phyloP scores from a whole-genome alignment of 2,329 filamentous ascomycete genomes.

The Coniochaeta sp. region DNA sequence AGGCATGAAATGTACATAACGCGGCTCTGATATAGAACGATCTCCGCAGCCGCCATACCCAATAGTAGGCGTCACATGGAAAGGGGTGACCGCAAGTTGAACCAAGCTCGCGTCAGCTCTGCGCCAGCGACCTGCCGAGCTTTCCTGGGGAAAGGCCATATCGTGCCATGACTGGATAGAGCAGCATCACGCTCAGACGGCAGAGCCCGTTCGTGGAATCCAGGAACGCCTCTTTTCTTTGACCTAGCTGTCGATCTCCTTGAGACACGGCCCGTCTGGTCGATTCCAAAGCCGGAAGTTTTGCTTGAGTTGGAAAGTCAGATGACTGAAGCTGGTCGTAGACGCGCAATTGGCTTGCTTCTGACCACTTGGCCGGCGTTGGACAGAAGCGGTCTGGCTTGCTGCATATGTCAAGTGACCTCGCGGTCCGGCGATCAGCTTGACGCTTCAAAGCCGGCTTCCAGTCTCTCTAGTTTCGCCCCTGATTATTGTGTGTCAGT shows the following conservation, averaged over 20 bases:
- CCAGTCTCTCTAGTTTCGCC: too few relatives aligned
- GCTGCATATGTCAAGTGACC: background rate
- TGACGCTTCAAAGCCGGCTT: background rate
- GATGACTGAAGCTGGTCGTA: background rate
- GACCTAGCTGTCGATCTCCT: background rate
- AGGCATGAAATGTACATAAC: background rate
- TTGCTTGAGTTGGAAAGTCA: background rate
- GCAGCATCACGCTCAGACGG: background rate
- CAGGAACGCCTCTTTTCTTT: background rate
- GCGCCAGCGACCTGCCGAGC: background rate
- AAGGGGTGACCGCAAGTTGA: background rate
- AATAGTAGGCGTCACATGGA: background rate
- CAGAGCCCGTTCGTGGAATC: background rate
- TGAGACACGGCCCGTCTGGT: constrained; percentile 1
- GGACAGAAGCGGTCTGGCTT: background rate
- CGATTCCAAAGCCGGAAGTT: background rate
- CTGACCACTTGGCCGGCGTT: background rate
- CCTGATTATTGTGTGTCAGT: background rate
- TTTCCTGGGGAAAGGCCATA: background rate
- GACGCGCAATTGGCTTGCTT: constrained; percentile 1
- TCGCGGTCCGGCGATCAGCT: background rate
- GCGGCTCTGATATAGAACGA: background rate
- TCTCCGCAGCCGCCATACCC: background rate
- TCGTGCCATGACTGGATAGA: background rate
- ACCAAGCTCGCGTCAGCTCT: background rate